phyloP scores from a whole-genome alignment of 1,139 yeast genomes.

The Kluyveromyces sp. region DNA sequence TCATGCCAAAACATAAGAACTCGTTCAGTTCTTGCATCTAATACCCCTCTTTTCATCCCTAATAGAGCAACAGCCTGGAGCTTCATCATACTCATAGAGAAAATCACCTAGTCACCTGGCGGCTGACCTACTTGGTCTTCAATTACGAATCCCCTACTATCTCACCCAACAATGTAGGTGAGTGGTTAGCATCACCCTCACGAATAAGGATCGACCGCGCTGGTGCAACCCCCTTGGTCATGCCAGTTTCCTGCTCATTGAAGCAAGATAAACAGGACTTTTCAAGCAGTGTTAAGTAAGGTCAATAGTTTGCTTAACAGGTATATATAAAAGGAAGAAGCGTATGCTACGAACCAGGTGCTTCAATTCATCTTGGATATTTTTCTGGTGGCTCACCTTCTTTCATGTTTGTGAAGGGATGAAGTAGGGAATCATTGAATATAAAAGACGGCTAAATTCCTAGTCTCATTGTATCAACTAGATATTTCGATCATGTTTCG shows the following conservation, averaged over 20 bases:
- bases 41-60: not conserved
- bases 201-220: not conserved
- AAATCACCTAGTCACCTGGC: not conserved
- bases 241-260: not conserved
- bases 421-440: not conserved
- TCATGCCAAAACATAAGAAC: not conserved
- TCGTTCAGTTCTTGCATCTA: not conserved
- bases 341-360: too few relatives aligned
- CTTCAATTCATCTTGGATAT: too few relatives aligned
- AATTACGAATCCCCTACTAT: not conserved
- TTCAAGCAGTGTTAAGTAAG: not conserved
- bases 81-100: not conserved
- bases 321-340: not conserved
- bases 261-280: not conserved
- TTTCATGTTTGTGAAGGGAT: not conserved
- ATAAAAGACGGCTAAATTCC: not conserved
- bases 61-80: not conserved
- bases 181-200: not conserved
- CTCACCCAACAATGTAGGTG: not conserved
- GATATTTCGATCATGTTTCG: conserved; percentile 1
- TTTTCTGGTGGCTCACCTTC: not conserved
- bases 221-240: not conserved
- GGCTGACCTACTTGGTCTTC: not conserved
- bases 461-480: not conserved
- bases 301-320: too few relatives aligned